These are phyloP conservation scores for Didymella keratinophila DNA, from an alignment of 2,329 filamentous ascomycete species.

Conservation along the genomic window DNA sequence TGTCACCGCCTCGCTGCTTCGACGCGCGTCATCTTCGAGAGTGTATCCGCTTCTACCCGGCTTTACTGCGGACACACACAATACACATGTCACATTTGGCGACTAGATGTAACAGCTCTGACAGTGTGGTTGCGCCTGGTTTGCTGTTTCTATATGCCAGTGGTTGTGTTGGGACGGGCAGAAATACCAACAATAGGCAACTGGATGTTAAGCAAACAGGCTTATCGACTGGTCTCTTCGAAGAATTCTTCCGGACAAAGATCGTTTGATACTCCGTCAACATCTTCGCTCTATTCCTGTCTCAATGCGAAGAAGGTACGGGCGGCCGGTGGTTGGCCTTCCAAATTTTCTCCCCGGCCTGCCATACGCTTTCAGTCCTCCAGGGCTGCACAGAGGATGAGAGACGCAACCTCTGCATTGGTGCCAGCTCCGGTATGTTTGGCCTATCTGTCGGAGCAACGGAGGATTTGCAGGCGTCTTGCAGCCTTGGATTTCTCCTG, in stretches of 20 bases:
- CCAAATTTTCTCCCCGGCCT: background rate
- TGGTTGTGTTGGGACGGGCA: background rate
- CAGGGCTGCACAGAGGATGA: no score
- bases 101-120: background rate
- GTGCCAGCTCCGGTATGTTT: no score
- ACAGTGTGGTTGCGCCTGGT: slow-evolving; percentile 1
- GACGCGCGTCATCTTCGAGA: background rate
- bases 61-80: slow-evolving; percentile 10
- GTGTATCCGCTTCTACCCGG: background rate
- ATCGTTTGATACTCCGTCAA: background rate
- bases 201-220: background rate
- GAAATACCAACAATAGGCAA: background rate
- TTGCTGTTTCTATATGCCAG: background rate
- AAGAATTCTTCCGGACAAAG: background rate
- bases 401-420: no score
- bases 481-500: no score
- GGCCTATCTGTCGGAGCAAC: no score
- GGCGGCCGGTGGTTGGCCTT: background rate
- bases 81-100: slow-evolving; percentile 13
- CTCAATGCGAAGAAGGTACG: background rate
- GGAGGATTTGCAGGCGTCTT: no score
- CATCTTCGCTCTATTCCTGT: background rate
- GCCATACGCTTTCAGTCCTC: background rate
- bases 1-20: slow-evolving; percentile 1
- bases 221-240: no score